Conservation (phyloP, 2,329 filamentous ascomycete species). For the Fusarium lyarnte region DNA sequence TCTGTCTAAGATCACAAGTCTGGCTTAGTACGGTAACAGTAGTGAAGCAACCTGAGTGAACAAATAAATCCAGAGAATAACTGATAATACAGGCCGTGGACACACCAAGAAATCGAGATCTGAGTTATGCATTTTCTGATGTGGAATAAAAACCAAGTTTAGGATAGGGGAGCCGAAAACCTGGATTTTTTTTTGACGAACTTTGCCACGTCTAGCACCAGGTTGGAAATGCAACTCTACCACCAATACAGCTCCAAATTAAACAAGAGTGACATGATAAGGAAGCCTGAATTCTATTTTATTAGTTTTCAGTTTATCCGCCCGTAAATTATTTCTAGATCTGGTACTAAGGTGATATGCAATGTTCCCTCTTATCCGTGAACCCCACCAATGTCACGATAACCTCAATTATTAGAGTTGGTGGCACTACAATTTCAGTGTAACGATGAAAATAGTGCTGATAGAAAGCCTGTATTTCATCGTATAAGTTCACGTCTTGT, state of each 20-base stretch:
- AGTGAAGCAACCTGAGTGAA: too few species aligned
- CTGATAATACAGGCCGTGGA: neutral
- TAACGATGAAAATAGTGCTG: neutral
- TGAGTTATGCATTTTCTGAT: neutral
- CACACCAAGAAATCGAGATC: neutral
- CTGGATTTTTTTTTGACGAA: neutral
- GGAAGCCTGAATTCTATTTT: neutral
- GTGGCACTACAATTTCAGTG: neutral
- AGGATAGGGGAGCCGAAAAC: accelerated
- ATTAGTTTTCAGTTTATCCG: accelerated
- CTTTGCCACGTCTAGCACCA: accelerated
- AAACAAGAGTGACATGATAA: accelerated
- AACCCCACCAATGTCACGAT: neutral
- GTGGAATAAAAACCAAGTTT: neutral
- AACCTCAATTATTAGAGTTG: accelerated
- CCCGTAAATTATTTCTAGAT: accelerated
- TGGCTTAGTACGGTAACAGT: neutral
- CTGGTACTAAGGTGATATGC: neutral
- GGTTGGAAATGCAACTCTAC: too few species aligned
- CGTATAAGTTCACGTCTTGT: neutral
- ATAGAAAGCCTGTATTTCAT: neutral
- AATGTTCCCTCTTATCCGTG: neutral
- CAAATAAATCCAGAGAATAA: neutral
- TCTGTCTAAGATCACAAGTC: too few species aligned
- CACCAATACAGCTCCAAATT: accelerated